These are phyloP conservation scores for Leccinum fibrillosum DNA, from an alignment of 768 basidiomycete species.

Conservation along the genomic window DNA sequence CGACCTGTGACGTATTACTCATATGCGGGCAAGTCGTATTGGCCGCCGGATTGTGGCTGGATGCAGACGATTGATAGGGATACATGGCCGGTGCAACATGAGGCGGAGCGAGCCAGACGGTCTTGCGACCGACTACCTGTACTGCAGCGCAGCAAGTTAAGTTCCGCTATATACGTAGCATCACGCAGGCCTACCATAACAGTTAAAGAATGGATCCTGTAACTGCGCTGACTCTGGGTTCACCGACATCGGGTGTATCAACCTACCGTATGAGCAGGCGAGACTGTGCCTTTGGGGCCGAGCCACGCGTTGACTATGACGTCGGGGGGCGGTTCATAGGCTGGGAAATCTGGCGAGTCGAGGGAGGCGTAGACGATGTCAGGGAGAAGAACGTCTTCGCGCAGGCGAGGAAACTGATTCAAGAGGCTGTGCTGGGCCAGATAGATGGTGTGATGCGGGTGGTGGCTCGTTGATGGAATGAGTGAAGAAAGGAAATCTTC, in stretches of 20 bases:
- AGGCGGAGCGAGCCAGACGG: slow-evolving; percentile 89
- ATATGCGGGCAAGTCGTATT: slow-evolving; percentile 46
- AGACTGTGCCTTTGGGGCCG: slow-evolving; percentile 73
- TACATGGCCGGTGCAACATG: slow-evolving; percentile 55
- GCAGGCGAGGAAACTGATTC: slow-evolving; percentile 76
- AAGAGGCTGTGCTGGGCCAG: slow-evolving; percentile 91
- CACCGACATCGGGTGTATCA: slow-evolving; percentile 8
- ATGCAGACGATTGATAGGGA: slow-evolving; percentile 36
- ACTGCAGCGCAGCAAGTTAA: slow-evolving; percentile 40
- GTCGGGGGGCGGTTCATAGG: slow-evolving; percentile 63
- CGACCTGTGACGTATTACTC: slow-evolving; percentile 79
- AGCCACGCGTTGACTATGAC: slow-evolving; percentile 79
- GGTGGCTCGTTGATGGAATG: slow-evolving; percentile 21
- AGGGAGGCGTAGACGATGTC: slow-evolving; percentile 82
- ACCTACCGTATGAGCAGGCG: slow-evolving; percentile 87
- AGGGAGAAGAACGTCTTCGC: slow-evolving; percentile 75
- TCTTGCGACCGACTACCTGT: slow-evolving; percentile 87
- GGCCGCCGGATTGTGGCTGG: slow-evolving; percentile 35
- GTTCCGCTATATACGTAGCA: background rate
- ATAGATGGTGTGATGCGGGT: slow-evolving; percentile 49
- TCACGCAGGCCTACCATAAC: slow-evolving; percentile 59
- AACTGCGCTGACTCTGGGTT: slow-evolving; percentile 2
- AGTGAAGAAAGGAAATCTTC: slow-evolving; percentile 64
- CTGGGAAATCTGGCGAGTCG: slow-evolving; percentile 38
- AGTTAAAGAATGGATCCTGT: slow-evolving; percentile 92